Base-by-base conservation (phyloP, 78 protist species). In the Anaeramoeba ignava region DNA sequence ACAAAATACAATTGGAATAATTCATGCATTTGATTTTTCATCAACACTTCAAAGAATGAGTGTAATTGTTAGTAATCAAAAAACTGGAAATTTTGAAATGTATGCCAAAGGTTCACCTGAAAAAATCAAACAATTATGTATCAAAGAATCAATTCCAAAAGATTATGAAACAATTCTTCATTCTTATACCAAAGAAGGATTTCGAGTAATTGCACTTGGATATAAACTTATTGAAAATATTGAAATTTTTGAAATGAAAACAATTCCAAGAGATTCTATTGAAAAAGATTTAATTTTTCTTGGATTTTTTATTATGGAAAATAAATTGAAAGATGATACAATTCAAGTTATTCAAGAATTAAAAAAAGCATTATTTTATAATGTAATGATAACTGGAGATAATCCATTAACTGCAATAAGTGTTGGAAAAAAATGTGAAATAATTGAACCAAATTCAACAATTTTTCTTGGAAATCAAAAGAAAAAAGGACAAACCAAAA, bases 31-130 rank as follows among this genome's bases (percentile, higher is more conserved):
- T 54, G 88, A 40, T 67, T 89, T 92, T 41, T 33, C 83, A 3
- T 86, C 93, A 0, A 78, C 78, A n/a, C 87, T 89, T 37, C 95
- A 92, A 88, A 84, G 95, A 42, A 92, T 94, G 94, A 38, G 90
- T 39, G 93, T 89, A 8, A 33, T 87, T 2, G 83, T 78, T 3
- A 3, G 42, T 2, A 78, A 81, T 81, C 41, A 33, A 54, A 38
- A 40, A 37, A 3, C 85, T 8, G n/a, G 23, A 31, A 82, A 33
- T 27, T 42, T n/a, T 80, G 41, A 1, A 42, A 81, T 33, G 12
- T 84, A 79, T 38, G 89, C 88, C n/a, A 93, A 93, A 80, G 97
- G 97, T 0, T 80, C 96, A 17, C 96, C 96, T n/a, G 97, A 95
- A 83, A 82, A 82, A 40, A 80, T 95, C 0, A 39, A 38, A 12